Base-by-base conservation (phyloP, 2,329 filamentous ascomycete species). In the Xylaria multiplex region DNA sequence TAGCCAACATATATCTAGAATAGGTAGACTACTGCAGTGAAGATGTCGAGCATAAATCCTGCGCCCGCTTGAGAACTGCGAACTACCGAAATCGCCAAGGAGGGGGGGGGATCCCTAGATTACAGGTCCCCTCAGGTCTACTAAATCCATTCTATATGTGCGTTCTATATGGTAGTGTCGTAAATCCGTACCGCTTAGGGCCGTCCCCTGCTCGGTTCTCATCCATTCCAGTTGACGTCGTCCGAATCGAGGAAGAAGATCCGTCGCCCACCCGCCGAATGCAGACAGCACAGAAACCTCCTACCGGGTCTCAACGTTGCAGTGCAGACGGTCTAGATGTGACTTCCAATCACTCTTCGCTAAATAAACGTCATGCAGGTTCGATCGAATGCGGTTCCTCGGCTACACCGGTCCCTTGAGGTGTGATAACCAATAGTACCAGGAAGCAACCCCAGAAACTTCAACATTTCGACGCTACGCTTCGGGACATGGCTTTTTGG, bases 31-130 rank as follows among this genome's bases (percentile, higher is more conserved):
- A 54, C 53, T 62, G 60, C 60, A 64, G 19, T 19, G 19, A 24
- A 42, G 53, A 60, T 64, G 60, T 57, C 56, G 46, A 64, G 50
- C 60, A 57, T 60, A 55, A 64, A 64, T 60, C 50, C 56, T 64
- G 11, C 35, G 22, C 40, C 56, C 22, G 19, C 35, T 52, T 19
- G 19, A 59, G 27, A 32, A 32, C 45, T 46, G 45, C 60, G 22
- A 60, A 53, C 40, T 59, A 45, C 60, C 60, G 53, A 37, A 56
- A 56, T 43, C 46, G 58, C 35, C 48, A 24, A 11, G 46, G 55
- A 19, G 42, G 19, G 53, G 24, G 24, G 37, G 4, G 37, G 37
- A 13, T 14, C 37, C 37, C 37, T 40, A 49, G 54, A 50, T 58
- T 54, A 42, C 16, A 19, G 22, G 27, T 52, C 54, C 54, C 53